Evolutionary conservation across 2,329 filamentous ascomycete species (phyloP).

Genomic region (Penicillium sumatraense): DNA sequence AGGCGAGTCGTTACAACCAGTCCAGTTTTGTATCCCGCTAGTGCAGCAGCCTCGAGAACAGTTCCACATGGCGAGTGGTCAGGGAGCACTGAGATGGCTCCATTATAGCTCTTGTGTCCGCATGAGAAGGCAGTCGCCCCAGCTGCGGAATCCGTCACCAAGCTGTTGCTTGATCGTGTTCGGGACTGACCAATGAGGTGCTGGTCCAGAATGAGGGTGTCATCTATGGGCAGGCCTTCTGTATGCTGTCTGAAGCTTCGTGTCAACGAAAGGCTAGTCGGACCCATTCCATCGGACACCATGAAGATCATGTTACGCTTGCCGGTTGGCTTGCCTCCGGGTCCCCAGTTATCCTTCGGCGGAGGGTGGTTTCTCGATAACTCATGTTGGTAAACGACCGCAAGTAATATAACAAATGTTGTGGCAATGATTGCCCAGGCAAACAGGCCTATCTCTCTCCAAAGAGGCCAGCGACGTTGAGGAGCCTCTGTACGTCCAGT

Average conservation of each 20-base stretch:
- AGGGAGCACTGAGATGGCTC: constrained; percentile 87
- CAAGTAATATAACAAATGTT: constrained; percentile 75
- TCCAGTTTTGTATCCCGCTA: constrained; percentile 88
- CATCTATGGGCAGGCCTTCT: constrained; percentile 71
- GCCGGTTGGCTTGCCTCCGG: constrained; percentile 53
- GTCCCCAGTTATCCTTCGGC: constrained; percentile 38
- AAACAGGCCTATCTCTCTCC: constrained; percentile 78
- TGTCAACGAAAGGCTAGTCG: constrained; percentile 84
- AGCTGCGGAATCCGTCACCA: constrained; percentile 96
- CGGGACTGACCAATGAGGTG: constrained; percentile 90
- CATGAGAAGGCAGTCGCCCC: constrained; percentile 97
- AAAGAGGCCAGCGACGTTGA: constrained; percentile 58
- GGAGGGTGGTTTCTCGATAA: constrained; percentile 46
- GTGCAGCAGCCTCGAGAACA: constrained; percentile 89
- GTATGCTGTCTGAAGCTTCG: constrained; percentile 82
- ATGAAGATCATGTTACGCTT: constrained; percentile 98
- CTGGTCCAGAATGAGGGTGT: constrained; percentile 79
- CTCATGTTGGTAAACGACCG: constrained; percentile 76
- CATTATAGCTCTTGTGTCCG: constrained; percentile 92
- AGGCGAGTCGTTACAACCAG: constrained; percentile 93
- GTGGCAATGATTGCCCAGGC: constrained; percentile 83
- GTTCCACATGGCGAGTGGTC: constrained; percentile 88
- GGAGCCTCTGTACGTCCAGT: constrained; percentile 29
- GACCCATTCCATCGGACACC: constrained; percentile 99
- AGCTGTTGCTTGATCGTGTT: constrained; percentile 79